Base-by-base conservation (phyloP, 176 grass and related monocot species). In the Bromus sterilis region DNA sequence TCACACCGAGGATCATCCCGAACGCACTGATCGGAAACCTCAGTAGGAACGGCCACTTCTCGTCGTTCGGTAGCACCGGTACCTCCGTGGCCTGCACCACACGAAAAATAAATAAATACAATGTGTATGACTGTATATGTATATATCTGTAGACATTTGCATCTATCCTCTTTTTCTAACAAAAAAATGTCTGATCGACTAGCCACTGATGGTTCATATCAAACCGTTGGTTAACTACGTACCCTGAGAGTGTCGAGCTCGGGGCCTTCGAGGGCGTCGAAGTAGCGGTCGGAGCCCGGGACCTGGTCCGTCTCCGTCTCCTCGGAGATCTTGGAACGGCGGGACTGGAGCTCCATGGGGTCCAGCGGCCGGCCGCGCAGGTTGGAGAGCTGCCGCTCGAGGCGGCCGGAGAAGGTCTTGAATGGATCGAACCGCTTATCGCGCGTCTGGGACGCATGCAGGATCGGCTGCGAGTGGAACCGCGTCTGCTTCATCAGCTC, bases 181-280 rank as follows among this genome's bases (percentile, higher is more conserved):
- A 7, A 7, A 37, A 37, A 3, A 25, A 15, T 24, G 9, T 15
- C 62, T 20, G 11, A 13, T 31, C 26, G 6, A 67, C 26, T 12
- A 31, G 7, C 4, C 11, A 35, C 62, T 67, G 23, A 40, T 21
- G 9, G 3, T 2, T 72, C 8, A 7, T 26, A 58, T 4, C 10
- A 24, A 4, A 5, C 9, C n/a, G 9, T 20, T 57, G 6, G 48
- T 51, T 13, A 10, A 3, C 7, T 60, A 11, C 61, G 26, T 84
- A 94, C 93, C 70, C 89, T 86, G 18, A 95, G 66, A 5, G 89
- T 95, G 72, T 95, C 93, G 15, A 95, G 82, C 76, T 95, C 93
- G 9, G 93, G 93, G 0, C 93, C 93, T 85, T 95, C 89, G 18
- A 95, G 40, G 1, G 93, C 93, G 23, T 90, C 93, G 35, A 95